A percentile compares a stretch with the other conserved stretches of the same genome.
These are phyloP conservation scores for Prunus mira DNA, from an alignment of 306 rosid genomes.

Conservation along the genomic window DNA sequence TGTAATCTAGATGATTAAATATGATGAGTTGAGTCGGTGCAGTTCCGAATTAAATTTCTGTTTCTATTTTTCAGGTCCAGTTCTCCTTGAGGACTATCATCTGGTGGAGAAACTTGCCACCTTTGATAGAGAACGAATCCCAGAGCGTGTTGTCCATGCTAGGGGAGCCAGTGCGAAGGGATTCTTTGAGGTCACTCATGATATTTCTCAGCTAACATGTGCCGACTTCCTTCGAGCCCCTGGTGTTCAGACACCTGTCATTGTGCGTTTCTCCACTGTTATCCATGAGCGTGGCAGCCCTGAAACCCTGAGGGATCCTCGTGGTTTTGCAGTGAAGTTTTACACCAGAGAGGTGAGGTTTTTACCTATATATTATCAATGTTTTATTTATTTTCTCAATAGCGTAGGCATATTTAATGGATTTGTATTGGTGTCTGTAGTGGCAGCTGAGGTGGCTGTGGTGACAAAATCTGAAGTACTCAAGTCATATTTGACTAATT, in stretches of 20 bases:
- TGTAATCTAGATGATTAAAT: background rate
- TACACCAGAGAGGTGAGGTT: conserved; percentile 81
- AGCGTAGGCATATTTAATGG: background rate
- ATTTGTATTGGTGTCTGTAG: background rate
- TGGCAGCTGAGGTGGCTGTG: background rate
- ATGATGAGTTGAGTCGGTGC: background rate
- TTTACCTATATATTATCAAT: background rate
- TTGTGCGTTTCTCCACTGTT: conserved; percentile 92
- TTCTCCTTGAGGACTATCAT: conserved; percentile 93
- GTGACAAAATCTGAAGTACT: background rate
- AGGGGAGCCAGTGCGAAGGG: conserved; percentile 99
- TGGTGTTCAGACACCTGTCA: conserved; percentile 93
- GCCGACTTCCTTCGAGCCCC: conserved; percentile 96
- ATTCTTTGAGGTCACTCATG: conserved; percentile 97
- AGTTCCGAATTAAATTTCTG: background rate
- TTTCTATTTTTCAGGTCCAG: conserved; percentile 63
- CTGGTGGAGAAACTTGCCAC: conserved; percentile 88
- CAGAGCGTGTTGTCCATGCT: conserved; percentile 97
- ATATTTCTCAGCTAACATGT: conserved; percentile 72
- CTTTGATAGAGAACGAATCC: conserved; percentile 83
- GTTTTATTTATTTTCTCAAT: background rate
- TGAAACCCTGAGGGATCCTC: conserved; percentile 84
- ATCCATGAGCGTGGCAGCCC: conserved; percentile 99
- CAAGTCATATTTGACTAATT: background rate
- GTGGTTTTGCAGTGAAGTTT: conserved; percentile 84